These are phyloP conservation scores for Nothophaeocryptopus gaeumannii DNA, from an alignment of 2,329 filamentous ascomycete species.

Conservation along the genomic window DNA sequence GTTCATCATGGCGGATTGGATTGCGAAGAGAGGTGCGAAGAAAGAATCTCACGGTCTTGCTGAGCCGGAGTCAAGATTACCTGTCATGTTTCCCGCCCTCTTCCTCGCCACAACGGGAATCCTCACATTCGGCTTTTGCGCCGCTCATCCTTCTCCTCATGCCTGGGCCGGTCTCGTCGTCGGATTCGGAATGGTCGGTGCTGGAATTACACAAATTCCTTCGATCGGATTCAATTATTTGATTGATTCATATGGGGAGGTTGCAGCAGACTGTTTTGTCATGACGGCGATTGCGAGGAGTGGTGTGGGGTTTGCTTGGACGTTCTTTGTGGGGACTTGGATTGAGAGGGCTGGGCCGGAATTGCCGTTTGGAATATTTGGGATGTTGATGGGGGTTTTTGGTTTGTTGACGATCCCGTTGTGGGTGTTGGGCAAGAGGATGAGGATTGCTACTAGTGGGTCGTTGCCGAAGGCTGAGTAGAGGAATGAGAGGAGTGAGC, in stretches of 20 bases:
- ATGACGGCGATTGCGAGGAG: slow-evolving; percentile 51
- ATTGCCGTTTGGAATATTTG: slow-evolving; percentile 54
- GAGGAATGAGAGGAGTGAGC: too few species aligned
- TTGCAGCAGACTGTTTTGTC: slow-evolving; percentile 54
- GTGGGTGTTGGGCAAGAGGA: slow-evolving; percentile 40
- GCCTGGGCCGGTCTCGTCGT: slow-evolving; percentile 43
- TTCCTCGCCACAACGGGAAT: slow-evolving; percentile 39
- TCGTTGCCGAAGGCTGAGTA: slow-evolving; percentile 18
- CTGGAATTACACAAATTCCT: slow-evolving; percentile 43
- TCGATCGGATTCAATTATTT: slow-evolving; percentile 47
- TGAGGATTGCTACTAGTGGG: slow-evolving; percentile 41
- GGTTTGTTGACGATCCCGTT: slow-evolving; percentile 38
- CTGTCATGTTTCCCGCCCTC: slow-evolving; percentile 39
- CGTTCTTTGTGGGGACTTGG: slow-evolving; percentile 54
- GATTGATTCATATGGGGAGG: slow-evolving; percentile 50
- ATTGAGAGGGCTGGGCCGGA: slow-evolving; percentile 43
- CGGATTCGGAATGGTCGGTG: slow-evolving; percentile 41
- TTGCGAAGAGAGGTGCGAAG: slow-evolving; percentile 38
- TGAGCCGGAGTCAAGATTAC: slow-evolving; percentile 41
- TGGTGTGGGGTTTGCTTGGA: slow-evolving; percentile 54
- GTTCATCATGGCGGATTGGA: slow-evolving; percentile 39
- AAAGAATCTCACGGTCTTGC: slow-evolving; percentile 38
- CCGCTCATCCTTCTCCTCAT: slow-evolving; percentile 35
- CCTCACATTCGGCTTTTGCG: slow-evolving; percentile 41
- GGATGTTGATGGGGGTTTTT: slow-evolving; percentile 52